Percentiles rank a stretch among this genome's conserved stretches.
Evolutionary conservation across 2,329 filamentous ascomycete genomes (phyloP).

Genomic region (Trichophyton verrucosum): DNA sequence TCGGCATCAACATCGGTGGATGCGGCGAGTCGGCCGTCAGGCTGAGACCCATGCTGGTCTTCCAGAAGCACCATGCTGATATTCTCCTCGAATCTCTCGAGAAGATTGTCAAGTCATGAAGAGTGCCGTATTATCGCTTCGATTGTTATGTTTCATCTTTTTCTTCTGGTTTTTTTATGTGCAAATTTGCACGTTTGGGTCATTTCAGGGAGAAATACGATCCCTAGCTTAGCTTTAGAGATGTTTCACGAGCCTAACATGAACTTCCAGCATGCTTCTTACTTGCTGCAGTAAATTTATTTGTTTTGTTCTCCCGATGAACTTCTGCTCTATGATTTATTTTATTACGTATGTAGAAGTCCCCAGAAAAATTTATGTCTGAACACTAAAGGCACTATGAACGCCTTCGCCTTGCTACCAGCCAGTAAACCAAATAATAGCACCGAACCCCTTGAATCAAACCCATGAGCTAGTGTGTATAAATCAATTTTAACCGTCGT

Average conservation of each 20-base stretch:
- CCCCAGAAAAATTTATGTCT: background rate
- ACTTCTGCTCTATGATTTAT: background rate
- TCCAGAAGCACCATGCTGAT: constrained; percentile 84
- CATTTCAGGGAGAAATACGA: background rate
- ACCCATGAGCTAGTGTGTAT: background rate
- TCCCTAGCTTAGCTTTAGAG: background rate
- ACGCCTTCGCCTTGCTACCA: background rate
- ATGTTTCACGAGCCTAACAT: background rate
- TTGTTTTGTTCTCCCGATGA: background rate
- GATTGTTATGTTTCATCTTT: background rate
- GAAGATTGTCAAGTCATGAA: constrained; percentile 49
- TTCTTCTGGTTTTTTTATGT: background rate
- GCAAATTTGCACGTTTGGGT: background rate
- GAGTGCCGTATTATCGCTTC: background rate
- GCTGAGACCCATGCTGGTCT: constrained; percentile 78
- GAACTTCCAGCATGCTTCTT: background rate
- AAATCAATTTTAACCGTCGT: constrained; percentile 24
- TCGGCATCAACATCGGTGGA: constrained; percentile 80
- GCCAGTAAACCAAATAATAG: background rate
- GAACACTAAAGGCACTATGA: background rate
- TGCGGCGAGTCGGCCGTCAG: constrained; percentile 63
- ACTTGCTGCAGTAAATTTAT: background rate
- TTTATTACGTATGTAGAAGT: background rate
- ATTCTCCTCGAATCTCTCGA: constrained; percentile 67
- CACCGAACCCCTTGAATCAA: background rate